Conservation (phyloP, 306 rosid genomes). For the Quercus alba region DNA sequence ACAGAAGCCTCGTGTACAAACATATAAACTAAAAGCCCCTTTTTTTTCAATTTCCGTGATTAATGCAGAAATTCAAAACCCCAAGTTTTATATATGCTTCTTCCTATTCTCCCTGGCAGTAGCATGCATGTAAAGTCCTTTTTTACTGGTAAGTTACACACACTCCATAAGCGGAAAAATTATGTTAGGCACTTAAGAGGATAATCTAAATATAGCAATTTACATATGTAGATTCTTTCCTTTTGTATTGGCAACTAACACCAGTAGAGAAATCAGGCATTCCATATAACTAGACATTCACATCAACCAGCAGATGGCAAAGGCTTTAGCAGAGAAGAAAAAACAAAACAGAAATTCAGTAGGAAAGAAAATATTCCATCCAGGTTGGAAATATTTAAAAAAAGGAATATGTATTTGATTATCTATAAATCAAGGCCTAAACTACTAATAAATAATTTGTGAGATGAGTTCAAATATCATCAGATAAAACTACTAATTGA, state of each 20-base stretch:
- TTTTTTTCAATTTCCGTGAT: background rate
- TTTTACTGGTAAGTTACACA: too few species aligned
- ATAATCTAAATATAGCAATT: too few species aligned
- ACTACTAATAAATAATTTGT: background rate
- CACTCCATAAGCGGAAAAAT: too few species aligned
- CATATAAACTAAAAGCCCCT: background rate
- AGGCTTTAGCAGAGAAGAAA: background rate
- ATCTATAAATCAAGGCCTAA: background rate
- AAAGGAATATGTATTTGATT: background rate
- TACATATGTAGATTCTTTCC: background rate
- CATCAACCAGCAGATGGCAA: background rate
- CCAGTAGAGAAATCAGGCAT: background rate
- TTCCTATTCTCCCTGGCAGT: background rate
- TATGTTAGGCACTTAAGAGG: too few species aligned
- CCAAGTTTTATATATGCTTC: background rate
- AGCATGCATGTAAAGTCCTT: background rate
- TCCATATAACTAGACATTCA: background rate
- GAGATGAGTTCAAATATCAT: constrained; percentile 1
- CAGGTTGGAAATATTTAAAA: background rate
- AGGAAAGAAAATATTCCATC: background rate
- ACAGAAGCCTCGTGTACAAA: background rate
- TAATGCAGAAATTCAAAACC: background rate
- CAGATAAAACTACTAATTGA: constrained; percentile 12
- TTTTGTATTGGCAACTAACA: background rate
- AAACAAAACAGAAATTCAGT: background rate